These are phyloP conservation scores for Pleurotus giganteus DNA, from an alignment of 768 basidiomycete genomes.

Conservation along the genomic window DNA sequence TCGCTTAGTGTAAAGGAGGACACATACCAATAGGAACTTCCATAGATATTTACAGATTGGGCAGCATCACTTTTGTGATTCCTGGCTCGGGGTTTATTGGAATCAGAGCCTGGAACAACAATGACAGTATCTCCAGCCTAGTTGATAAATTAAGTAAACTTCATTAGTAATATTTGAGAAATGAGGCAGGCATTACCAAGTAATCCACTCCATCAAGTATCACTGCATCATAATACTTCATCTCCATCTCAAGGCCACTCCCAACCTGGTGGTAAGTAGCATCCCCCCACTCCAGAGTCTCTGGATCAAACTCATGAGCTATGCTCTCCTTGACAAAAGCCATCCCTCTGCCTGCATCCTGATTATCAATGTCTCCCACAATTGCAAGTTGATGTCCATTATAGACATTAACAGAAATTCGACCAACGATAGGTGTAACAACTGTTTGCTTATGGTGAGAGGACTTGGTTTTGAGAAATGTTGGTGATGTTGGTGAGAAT, in stretches of 20 bases:
- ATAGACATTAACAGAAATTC: conserved; percentile 42
- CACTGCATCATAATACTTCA: conserved; percentile 41
- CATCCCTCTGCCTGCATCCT: conserved; percentile 27
- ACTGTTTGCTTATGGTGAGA: conserved; percentile 31
- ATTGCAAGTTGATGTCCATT: conserved; percentile 42
- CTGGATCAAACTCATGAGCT: conserved; percentile 32
- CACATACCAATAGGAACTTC: conserved; percentile 58
- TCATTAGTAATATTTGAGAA: neutral
- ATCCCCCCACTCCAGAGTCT: conserved; percentile 32
- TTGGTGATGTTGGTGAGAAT: conserved; percentile 19
- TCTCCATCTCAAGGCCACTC: conserved; percentile 11
- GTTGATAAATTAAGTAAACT: neutral
- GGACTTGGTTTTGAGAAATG: conserved; percentile 23
- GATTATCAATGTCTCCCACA: conserved; percentile 24
- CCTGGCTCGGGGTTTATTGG: conserved; percentile 35
- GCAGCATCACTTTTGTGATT: conserved; percentile 38
- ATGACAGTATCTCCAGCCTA: conserved; percentile 66
- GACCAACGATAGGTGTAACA: conserved; percentile 47
- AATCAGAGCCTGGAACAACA: conserved; percentile 56
- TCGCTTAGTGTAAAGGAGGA: neutral
- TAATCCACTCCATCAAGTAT: conserved; percentile 59
- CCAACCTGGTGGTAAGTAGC: too few relatives aligned
- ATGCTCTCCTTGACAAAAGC: conserved; percentile 24
- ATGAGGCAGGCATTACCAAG: conserved; percentile 33
- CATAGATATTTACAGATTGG: conserved; percentile 52